These are phyloP conservation scores for Phialophora macrospora DNA, from an alignment of 2,329 filamentous ascomycete species.

Conservation along the genomic window DNA sequence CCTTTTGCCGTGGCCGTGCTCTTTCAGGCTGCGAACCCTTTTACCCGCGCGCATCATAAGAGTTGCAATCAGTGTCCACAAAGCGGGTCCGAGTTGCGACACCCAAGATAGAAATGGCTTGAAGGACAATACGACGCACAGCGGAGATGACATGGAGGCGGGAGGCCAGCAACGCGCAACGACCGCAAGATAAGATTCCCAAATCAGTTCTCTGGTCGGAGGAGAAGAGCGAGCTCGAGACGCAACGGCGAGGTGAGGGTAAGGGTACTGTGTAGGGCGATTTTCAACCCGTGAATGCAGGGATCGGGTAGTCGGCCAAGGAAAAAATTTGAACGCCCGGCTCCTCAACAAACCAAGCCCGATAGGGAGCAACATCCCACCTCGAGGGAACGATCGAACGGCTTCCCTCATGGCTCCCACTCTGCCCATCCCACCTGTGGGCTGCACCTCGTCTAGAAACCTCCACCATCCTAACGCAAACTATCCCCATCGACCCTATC, in stretches of 20 bases:
- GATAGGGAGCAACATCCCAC: conserved; percentile 15
- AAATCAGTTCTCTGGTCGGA: not conserved
- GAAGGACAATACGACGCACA: not conserved
- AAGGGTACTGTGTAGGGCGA: not conserved
- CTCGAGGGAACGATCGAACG: not conserved
- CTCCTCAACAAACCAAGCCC: conserved; percentile 10
- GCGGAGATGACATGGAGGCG: not conserved
- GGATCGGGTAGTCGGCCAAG: conserved; percentile 2
- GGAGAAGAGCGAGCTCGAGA: conserved; percentile 3
- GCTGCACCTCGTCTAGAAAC: conserved; percentile 5
- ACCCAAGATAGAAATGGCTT: not conserved
- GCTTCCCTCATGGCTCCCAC: conserved; percentile 15
- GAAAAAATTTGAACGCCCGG: conserved; percentile 2
- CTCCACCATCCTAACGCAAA: conserved; percentile 14
- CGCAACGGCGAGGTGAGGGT: not conserved
- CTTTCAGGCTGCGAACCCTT: conserved; percentile 5
- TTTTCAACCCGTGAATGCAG: not conserved
- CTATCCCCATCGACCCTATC: conserved; percentile 15
- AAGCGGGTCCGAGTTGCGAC: not conserved
- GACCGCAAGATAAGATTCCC: not conserved
- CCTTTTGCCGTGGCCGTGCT: conserved; percentile 4
- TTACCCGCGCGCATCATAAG: conserved; percentile 5
- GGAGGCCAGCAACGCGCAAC: not conserved
- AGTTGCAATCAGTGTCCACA: conserved; percentile 6
- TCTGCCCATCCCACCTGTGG: conserved; percentile 10